Conservation (phyloP, 371 early-diverging fungal genomes). For the Basidiobolus heterosporus region DNA sequence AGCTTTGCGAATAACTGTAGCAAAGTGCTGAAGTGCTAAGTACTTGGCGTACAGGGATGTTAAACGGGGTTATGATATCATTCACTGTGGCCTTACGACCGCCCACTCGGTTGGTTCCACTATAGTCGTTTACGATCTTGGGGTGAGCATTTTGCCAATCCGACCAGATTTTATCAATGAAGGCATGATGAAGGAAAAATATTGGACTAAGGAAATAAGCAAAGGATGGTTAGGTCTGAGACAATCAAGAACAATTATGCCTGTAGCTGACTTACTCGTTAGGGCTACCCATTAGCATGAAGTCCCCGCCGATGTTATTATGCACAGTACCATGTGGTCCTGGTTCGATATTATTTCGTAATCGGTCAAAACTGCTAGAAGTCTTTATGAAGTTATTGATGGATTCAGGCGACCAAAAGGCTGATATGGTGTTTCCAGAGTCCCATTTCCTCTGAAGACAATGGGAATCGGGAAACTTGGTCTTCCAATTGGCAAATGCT, state of each 20-base stretch:
- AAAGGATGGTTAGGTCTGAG: neutral
- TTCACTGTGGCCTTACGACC: neutral
- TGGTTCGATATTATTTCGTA: conserved; percentile 1
- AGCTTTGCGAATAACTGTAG: neutral
- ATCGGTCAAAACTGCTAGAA: neutral
- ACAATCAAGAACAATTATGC: neutral
- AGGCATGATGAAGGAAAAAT: conserved; percentile 26
- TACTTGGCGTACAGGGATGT: neutral
- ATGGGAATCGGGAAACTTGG: neutral
- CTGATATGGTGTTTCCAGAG: neutral
- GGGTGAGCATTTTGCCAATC: conserved; percentile 19
- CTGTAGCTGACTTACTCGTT: conserved; percentile 1
- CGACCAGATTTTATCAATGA: conserved; percentile 31
- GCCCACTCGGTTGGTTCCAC: neutral
- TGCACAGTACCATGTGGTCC: conserved; percentile 5
- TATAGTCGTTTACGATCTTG: neutral
- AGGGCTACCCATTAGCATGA: conserved; percentile 1
- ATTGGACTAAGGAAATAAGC: neutral
- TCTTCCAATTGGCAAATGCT: conserved; percentile 2
- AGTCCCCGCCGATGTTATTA: conserved; percentile 4
- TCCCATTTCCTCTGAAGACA: conserved; percentile 1
- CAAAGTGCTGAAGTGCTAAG: neutral
- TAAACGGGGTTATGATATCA: neutral
- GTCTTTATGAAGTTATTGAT: neutral
- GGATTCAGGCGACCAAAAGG: conserved; percentile 4